Evolutionary conservation across 352 stramenopile species (phyloP).

Genomic region (Globisporangium canariense): DNA sequence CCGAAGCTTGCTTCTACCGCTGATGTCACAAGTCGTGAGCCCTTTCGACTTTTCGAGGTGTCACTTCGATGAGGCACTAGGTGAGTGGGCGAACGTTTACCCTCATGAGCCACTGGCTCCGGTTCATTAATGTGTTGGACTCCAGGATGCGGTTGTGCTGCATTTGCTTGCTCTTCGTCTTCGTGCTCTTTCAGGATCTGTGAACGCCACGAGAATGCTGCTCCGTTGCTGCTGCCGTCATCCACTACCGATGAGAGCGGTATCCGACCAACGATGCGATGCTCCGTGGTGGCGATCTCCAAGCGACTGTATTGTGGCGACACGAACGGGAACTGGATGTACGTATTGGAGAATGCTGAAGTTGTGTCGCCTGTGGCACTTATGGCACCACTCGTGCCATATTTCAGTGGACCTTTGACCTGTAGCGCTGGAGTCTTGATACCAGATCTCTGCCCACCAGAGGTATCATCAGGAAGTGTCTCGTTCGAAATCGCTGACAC

Average conservation of each 20-base stretch:
- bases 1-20: neutral
- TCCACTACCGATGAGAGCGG: neutral
- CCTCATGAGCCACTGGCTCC: neutral
- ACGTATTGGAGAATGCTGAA: conserved; percentile 27
- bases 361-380: neutral
- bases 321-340: conserved; percentile 62
- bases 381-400: neutral
- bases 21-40: neutral
- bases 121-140: neutral
- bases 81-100: neutral
- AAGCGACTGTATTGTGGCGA: conserved; percentile 30
- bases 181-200: conserved; percentile 21
- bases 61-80: neutral
- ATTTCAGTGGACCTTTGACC: neutral
- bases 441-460: neutral
- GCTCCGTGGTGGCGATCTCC: neutral
- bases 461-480: neutral
- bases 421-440: neutral
- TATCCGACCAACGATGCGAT: neutral
- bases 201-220: neutral
- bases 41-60: neutral
- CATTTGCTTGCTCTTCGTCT: conserved; percentile 10
- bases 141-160: neutral
- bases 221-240: neutral
- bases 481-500: conserved; percentile 17